Evolutionary conservation across 2,329 filamentous ascomycete species (phyloP).

Genomic region (Massarina eburnea): DNA sequence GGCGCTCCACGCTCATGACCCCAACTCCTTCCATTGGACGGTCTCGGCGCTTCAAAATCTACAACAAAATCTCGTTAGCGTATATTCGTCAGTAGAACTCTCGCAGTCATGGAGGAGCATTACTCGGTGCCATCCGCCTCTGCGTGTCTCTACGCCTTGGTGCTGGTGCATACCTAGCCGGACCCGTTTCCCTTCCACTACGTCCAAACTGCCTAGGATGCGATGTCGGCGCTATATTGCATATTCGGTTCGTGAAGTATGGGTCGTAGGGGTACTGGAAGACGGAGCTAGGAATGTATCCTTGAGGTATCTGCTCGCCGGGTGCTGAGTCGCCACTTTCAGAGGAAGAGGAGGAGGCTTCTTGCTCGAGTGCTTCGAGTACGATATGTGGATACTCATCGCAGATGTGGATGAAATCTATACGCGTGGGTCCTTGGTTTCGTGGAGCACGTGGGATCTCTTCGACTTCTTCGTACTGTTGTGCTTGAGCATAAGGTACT

Average conservation of each 20-base stretch:
- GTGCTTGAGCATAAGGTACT: too few relatives aligned
- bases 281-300: slow-evolving; percentile 14
- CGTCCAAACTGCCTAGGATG: slow-evolving; percentile 15
- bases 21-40: neutral
- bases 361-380: slow-evolving; percentile 11
- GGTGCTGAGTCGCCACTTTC: slow-evolving; percentile 12
- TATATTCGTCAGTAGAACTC: neutral
- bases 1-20: neutral
- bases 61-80: slow-evolving; percentile 6
- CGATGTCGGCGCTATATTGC: slow-evolving; percentile 9
- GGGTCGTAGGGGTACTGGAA: slow-evolving; percentile 15
- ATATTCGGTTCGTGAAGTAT: slow-evolving; percentile 5
- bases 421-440: neutral
- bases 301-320: slow-evolving; percentile 23
- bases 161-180: slow-evolving; percentile 22
- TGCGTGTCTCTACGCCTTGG: slow-evolving; percentile 12
- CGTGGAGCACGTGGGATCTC: neutral
- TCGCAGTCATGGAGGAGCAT: slow-evolving; percentile 20
- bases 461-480: neutral
- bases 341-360: slow-evolving; percentile 5
- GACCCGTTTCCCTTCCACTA: slow-evolving; percentile 1
- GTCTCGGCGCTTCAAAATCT: slow-evolving; percentile 6
- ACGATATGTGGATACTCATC: slow-evolving; percentile 24
- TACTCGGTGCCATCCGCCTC: slow-evolving; percentile 22
- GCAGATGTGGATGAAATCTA: slow-evolving; percentile 24